Base-by-base conservation (phyloP, 345 rosid species). In the Gossypium anomalum region DNA sequence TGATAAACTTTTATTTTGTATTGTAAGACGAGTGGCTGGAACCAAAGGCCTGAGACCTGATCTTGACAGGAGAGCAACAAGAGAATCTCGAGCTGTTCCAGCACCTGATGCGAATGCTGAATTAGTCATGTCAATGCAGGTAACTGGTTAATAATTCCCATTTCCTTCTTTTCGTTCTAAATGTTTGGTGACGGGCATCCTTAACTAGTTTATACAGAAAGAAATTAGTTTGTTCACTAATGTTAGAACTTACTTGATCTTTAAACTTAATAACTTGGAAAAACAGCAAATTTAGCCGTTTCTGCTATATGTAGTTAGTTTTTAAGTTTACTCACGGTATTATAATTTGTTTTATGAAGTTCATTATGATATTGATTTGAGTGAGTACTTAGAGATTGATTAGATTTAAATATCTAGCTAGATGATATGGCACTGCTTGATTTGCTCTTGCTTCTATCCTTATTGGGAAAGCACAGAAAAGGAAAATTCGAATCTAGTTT, bases 51-150 rank as follows among this genome's bases (percentile, higher is more conserved):
- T 83, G 80, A 84, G 85, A 78, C 78, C 77, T 60, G 91, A 88
- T 62, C 84, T 84, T 80, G 97, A 92, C 74, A 85, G 89, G 79
- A 88, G 85, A 84, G 94, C 91, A 78, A 62, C 78, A 27, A 93
- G 88, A 77, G 99, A 91, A 63, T 95, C 98, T 66, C 92, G 97
- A 78, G 99, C 99, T 10, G 77, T 92, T 71, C 98, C 98, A 38
- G 98, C 96, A 22, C 97, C 99, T 66, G 96, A 92, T 70, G 99
- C 98, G 22, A 95, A 95, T 80, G 98, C 99, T 58, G 99, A 95
- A 78, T 78, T 95, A 67, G 97, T 70, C 55, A 38, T 86, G 49
- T 92, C 98, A 13, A 87, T 95, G 86, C 95, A 92, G 98, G 98
- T 94, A 69, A 56, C 29, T 16, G 43, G 51, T 63, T 72, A 29